phyloP scores from a whole-genome alignment of 2,329 filamentous ascomycete genomes.

The Dactylonectria macrodidyma region DNA sequence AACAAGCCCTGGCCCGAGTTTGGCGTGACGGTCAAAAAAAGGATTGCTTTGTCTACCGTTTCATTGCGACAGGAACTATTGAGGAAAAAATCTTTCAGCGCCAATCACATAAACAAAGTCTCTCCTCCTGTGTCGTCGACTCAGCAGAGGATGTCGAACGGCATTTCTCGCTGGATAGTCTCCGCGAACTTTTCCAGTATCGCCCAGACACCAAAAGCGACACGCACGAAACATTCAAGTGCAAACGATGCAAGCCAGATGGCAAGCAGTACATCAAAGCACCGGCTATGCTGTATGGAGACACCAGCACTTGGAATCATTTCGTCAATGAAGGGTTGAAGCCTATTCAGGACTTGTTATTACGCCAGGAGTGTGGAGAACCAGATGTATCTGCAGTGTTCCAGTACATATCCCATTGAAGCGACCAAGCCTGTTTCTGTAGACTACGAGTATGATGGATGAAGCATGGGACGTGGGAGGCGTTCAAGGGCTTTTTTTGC shows the following conservation, averaged over 20 bases:
- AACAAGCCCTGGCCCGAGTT: conserved; percentile 95
- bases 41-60: conserved; percentile 99
- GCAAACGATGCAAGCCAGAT: conserved; percentile 91
- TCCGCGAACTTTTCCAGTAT: conserved; percentile 96
- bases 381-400: conserved; percentile 93
- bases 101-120: conserved; percentile 96
- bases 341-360: conserved; percentile 89
- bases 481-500: background rate
- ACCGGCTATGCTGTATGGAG: conserved; percentile 94
- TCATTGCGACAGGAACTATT: conserved; percentile 97
- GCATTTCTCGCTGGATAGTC: conserved; percentile 92
- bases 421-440: background rate
- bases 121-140: conserved; percentile 97
- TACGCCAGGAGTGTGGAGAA: conserved; percentile 87
- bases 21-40: conserved; percentile 99
- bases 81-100: conserved; percentile 99
- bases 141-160: conserved; percentile 97
- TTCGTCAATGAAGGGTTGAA: conserved; percentile 86
- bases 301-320: conserved; percentile 99
- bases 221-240: conserved; percentile 99
- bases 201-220: conserved; percentile 87
- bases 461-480: background rate
- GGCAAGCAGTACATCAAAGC: conserved; percentile 92
- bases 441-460: background rate
- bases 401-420: conserved; percentile 93